These are phyloP conservation scores for Boletus sp. DNA, from an alignment of 768 basidiomycete species.

Conservation along the genomic window DNA sequence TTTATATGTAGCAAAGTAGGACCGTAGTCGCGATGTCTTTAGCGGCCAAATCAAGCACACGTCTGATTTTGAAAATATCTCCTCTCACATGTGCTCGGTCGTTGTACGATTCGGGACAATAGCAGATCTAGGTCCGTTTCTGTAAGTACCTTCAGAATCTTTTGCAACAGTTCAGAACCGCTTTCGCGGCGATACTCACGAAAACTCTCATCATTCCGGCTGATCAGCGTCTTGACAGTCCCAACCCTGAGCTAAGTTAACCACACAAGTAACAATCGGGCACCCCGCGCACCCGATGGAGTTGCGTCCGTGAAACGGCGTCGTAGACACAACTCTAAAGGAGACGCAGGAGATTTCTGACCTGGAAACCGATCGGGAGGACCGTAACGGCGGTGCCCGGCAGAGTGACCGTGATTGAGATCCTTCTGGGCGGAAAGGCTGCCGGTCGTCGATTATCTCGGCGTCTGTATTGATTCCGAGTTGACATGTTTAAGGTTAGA, in stretches of 20 bases:
- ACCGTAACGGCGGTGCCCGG: slow-evolving; percentile 28
- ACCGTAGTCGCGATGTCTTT: slow-evolving; percentile 24
- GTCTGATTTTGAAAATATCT: slow-evolving; percentile 34
- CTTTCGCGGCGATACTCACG: slow-evolving; percentile 18
- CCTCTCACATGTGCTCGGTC: slow-evolving; percentile 32
- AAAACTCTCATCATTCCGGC: slow-evolving; percentile 13
- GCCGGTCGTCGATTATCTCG: slow-evolving; percentile 22
- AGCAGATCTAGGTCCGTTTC: slow-evolving; percentile 30
- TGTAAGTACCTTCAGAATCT: slow-evolving; percentile 18
- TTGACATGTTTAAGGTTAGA: slow-evolving; percentile 22
- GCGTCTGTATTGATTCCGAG: slow-evolving; percentile 24
- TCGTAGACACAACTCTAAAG: slow-evolving; percentile 6
- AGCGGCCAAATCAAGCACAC: slow-evolving; percentile 34
- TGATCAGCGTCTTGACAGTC: slow-evolving; percentile 18
- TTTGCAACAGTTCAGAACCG: slow-evolving; percentile 14
- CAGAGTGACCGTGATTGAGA: slow-evolving; percentile 16
- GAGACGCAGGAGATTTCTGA: slow-evolving; percentile 7
- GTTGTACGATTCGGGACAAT: slow-evolving; percentile 26
- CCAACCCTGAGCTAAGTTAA: slow-evolving; percentile 17
- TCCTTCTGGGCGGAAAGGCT: slow-evolving; percentile 7
- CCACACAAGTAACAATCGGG: slow-evolving; percentile 11
- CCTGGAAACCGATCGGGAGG: slow-evolving; percentile 21
- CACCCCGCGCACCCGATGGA: slow-evolving; percentile 13
- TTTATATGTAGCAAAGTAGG: slow-evolving; percentile 35
- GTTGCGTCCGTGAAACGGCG: slow-evolving; percentile 14